A percentile compares a stretch with the other conserved stretches of the same genome.
These are phyloP conservation scores for Apiospora arundinis DNA, from an alignment of 2,329 filamentous ascomycete species.

Conservation along the genomic window DNA sequence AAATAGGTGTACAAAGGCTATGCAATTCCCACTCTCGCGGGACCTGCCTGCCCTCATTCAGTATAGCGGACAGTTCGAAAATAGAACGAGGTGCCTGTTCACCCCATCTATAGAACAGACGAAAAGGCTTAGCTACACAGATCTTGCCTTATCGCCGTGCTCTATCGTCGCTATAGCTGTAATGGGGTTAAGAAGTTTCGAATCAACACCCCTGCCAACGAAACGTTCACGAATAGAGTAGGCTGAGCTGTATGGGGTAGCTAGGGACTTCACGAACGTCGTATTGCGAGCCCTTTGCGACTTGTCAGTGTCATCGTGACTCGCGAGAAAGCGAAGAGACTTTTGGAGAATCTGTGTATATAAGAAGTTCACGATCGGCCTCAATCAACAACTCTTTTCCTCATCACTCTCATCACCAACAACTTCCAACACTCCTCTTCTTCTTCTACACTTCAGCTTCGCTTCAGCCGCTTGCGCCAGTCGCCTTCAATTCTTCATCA, in stretches of 20 bases:
- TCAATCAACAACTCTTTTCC: not conserved
- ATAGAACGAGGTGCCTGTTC: not conserved
- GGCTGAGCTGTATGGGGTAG: not conserved
- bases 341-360: not conserved
- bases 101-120: not conserved
- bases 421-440: conserved; percentile 2
- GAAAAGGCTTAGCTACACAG: not conserved
- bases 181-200: not conserved
- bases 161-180: not conserved
- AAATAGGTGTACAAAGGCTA: not conserved
- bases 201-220: not conserved
- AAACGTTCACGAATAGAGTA: not conserved
- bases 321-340: not conserved
- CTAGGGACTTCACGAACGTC: not conserved
- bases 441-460: conserved; percentile 9
- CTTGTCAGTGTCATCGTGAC: not conserved
- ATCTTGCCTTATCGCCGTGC: not conserved
- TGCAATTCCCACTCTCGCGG: not conserved
- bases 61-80: not conserved
- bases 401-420: conserved; percentile 1
- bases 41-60: not conserved
- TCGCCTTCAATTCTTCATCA: not conserved
- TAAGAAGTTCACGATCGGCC: not conserved
- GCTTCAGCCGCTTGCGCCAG: conserved; percentile 2
- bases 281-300: not conserved